A percentile compares a stretch with the other conserved stretches of the same genome.
These are phyloP conservation scores for Nakaseomyces sp. DNA, from an alignment of 1,139 yeast species.

Conservation along the genomic window DNA sequence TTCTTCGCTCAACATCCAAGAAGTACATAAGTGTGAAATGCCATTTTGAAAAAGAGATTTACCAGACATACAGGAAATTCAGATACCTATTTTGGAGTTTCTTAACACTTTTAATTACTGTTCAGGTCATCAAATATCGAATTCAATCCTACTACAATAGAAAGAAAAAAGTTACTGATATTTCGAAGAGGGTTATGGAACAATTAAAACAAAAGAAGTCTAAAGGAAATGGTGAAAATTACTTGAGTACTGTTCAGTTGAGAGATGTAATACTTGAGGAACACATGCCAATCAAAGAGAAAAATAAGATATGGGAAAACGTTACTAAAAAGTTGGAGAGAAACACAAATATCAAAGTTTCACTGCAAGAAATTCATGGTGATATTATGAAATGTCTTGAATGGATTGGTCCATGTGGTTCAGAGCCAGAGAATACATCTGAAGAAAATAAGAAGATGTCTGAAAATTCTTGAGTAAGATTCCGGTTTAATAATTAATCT, in stretches of 20 bases:
- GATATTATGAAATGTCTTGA: slow-evolving; percentile 88
- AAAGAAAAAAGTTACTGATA: slow-evolving; percentile 33
- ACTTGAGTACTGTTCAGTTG: slow-evolving; percentile 65
- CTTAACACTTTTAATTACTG: slow-evolving; percentile 22
- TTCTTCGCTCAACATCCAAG: slow-evolving; percentile 68
- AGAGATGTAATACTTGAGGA: slow-evolving; percentile 57
- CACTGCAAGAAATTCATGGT: slow-evolving; percentile 60
- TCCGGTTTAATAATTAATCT: too few relatives aligned
- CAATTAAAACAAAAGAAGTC: slow-evolving; percentile 37
- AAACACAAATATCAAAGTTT: slow-evolving; percentile 35
- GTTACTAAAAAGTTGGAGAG: slow-evolving; percentile 54
- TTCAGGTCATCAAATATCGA: slow-evolving; percentile 32
- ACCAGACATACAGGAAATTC: slow-evolving; percentile 41
- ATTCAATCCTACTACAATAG: slow-evolving; percentile 33
- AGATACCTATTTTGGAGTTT: slow-evolving; percentile 34
- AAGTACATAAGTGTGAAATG: slow-evolving; percentile 56
- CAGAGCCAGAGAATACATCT: neutral
- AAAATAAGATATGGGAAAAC: slow-evolving; percentile 52
- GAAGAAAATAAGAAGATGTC: neutral
- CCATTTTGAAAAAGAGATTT: slow-evolving; percentile 47
- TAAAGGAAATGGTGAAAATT: slow-evolving; percentile 26
- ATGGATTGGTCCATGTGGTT: slow-evolving; percentile 53
- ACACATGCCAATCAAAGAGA: slow-evolving; percentile 37
- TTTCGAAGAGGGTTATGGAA: slow-evolving; percentile 36
- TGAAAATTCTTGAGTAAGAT: too few relatives aligned